Percentiles rank a stretch among this genome's conserved stretches.
Evolutionary conservation across 73 alveolate genomes (phyloP).

Genomic region (Paramecium octaurelia): DNA sequence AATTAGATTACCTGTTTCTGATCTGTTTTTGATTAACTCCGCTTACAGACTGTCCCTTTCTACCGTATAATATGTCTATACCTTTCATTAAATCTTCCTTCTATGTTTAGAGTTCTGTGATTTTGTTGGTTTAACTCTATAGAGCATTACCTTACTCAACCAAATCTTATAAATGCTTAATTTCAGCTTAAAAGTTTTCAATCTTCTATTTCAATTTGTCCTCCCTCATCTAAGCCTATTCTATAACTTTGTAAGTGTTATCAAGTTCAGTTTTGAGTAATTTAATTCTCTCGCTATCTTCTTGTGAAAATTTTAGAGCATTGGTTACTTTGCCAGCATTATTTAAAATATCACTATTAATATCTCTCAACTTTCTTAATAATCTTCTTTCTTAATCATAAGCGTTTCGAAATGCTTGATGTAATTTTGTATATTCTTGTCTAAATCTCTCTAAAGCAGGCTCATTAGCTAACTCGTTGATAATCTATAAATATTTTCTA

Average conservation of each 20-base stretch:
- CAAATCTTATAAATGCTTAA: conserved; percentile 58
- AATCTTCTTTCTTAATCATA: conserved; percentile 84
- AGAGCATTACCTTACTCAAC: conserved; percentile 52
- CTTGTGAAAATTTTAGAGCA: conserved; percentile 79
- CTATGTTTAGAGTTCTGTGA: conserved; percentile 2
- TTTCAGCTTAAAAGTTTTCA: conserved; percentile 80
- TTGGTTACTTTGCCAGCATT: conserved; percentile 83
- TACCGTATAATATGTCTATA: neutral
- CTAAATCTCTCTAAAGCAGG: conserved; percentile 88
- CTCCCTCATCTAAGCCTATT: conserved; percentile 83
- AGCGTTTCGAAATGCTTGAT: conserved; percentile 85
- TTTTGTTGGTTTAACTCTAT: conserved; percentile 27
- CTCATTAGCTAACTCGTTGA: conserved; percentile 86
- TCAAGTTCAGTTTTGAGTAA: conserved; percentile 88
- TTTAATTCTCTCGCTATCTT: conserved; percentile 85
- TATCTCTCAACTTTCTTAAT: conserved; percentile 71
- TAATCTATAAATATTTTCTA: conserved; percentile 36
- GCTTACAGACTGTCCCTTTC: conserved; percentile 21
- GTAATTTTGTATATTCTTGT: conserved; percentile 84
- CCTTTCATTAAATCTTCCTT: conserved; percentile 47
- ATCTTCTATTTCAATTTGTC: conserved; percentile 87
- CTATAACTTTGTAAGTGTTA: conserved; percentile 84
- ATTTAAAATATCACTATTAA: conserved; percentile 73
- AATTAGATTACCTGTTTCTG: neutral
- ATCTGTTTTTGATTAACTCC: conserved; percentile 4